Evolutionary conservation across 768 basidiomycete species (phyloP).

Genomic region (Lentinus brumalis): DNA sequence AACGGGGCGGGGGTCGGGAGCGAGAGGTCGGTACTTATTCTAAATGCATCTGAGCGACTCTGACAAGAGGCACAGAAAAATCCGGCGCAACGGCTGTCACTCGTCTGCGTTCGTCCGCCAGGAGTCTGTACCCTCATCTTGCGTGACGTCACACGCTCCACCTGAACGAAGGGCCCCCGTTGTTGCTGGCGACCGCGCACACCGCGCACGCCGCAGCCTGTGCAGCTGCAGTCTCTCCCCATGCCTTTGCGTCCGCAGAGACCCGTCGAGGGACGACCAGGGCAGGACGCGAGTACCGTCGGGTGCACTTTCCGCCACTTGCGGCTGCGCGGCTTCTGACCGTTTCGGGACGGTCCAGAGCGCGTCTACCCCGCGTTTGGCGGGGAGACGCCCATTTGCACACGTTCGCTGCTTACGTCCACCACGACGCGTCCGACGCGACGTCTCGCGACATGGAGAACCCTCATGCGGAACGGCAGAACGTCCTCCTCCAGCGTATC

Average conservation of each 20-base stretch:
- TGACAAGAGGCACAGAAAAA: neutral
- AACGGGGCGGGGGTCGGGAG: neutral
- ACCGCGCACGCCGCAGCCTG: neutral
- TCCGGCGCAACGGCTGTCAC: neutral
- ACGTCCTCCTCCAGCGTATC: conserved; percentile 86
- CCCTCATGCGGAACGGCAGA: conserved; percentile 91
- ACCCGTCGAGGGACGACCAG: too few species aligned
- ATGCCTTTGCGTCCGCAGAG: too few species aligned
- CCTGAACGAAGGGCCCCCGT: neutral
- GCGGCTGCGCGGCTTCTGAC: too few species aligned
- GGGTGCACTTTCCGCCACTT: too few species aligned
- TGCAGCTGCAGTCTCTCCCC: too few species aligned
- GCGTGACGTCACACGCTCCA: neutral
- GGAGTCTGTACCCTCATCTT: neutral
- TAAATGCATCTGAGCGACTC: neutral
- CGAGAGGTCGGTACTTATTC: neutral
- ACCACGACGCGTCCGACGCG: neutral
- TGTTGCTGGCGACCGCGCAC: neutral
- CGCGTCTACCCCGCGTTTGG: neutral
- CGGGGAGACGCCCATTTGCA: neutral
- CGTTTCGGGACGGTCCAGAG: too few species aligned
- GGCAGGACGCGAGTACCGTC: too few species aligned
- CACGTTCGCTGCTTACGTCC: conserved; percentile 6
- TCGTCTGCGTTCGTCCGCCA: neutral
- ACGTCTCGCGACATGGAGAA: conserved; percentile 71